Base-by-base conservation (phyloP, 2,329 filamentous ascomycete genomes). In the Hypoxylon sp. region DNA sequence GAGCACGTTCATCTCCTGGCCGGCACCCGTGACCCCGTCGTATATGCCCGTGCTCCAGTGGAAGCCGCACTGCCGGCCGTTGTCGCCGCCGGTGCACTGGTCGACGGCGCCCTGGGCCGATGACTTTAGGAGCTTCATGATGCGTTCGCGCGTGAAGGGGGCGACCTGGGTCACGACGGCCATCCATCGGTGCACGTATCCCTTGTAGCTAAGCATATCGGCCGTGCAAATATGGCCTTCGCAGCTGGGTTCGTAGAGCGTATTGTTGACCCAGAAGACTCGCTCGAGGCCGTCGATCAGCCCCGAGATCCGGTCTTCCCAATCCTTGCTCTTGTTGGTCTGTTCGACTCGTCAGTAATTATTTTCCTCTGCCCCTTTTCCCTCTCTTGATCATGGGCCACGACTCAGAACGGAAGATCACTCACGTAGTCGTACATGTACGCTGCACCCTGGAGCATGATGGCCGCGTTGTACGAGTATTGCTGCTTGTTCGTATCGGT, bases 181-280 rank as follows among this genome's bases (percentile, higher is more conserved):
- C 55, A 79, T 68, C 76, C 81, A 86, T 40, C 83, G 82, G 27
- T 79, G 72, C 5, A 85, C 74, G 68, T 83, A 85, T 24, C 81
- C 83, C 70, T 86, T 86, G 78, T 83, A 86, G 11, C 77, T 78
- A 53, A 78, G 74, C 70, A 85, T 82, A 65, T 87, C 84, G 42
- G 77, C 74, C 64, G 81, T 80, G 74, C 84, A 87, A 4, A 66
- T 72, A 37, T 72, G 70, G 21, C 56, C 70, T 71, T 87, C 84
- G 71, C 84, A 87, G 4, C 78, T 75, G 15, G 72, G 72, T 67
- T 87, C 83, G 70, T 76, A 81, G 74, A 85, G 82, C 63, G 85
- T 64, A 27, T 66, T 68, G 33, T 73, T 72, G 55, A 78, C 68
- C 48, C 79, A 77, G 74, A 86, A 86, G 71, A 83, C 78, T n/a